Base-by-base conservation (phyloP, 2,329 filamentous ascomycete genomes). In the Fonsecaea nubica region DNA sequence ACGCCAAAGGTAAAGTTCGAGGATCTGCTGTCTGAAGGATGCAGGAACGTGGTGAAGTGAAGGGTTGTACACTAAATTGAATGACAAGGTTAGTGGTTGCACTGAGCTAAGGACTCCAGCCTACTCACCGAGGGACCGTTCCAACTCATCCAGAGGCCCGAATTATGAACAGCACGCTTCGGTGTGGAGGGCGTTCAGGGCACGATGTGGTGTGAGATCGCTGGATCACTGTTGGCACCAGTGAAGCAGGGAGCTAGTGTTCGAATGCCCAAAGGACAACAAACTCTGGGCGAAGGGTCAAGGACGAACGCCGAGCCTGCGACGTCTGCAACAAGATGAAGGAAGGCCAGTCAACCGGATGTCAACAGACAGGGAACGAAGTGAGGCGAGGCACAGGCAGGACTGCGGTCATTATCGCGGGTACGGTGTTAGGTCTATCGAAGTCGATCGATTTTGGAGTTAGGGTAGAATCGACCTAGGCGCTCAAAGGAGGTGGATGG, bases 331-430 rank as follows among this genome's bases (percentile, higher is more conserved):
- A 48, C 36, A 32, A 32, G 21, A 54, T 58, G 56, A 42, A 60
- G 58, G 52, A 18, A 36, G 58, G 58, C 45, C 36, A 18, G 52
- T 59, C 15, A 59, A 59, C 57, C 65, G 65, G 66, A 58, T 53
- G 66, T 69, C 63, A 70, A 70, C 65, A 70, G 57, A 68, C 54
- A 66, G 63, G 65, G 62, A 55, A 62, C 50, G 52, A 64, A 58
- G 32, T 66, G 33, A 64, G 60, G 58, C 57, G 57, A 53, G 56
- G 45, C 52, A 48, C 32, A 55, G 52, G 63, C 61, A 63, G 60
- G 57, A 45, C 66, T 57, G 65, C 63, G 48, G 54, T 67, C 68
- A 68, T 68, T 50, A 62, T 53, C 55, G 66, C 58, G 59, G 40
- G 30, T 25, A 10, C 13, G 54, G 35, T 25, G 30, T 32, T 32